These are phyloP conservation scores for Hypoxylon perforatum DNA, from an alignment of 495 filamentous ascomycete species.

Conservation along the genomic window DNA sequence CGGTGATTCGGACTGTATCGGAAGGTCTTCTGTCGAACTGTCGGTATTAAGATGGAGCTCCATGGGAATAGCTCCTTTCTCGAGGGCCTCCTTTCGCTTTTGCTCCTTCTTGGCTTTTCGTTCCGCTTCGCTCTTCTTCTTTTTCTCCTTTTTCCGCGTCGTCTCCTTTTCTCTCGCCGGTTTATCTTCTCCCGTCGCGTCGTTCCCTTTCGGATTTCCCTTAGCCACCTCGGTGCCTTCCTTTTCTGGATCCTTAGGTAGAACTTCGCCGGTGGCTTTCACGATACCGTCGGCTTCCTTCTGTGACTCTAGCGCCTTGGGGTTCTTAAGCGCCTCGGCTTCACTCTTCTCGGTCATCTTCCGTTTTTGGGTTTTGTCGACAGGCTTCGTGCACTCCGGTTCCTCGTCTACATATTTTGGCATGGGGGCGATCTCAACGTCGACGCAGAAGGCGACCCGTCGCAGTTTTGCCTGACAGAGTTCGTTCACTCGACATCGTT, in stretches of 20 bases:
- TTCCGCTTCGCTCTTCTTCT: constrained; percentile 89
- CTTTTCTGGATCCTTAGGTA: constrained; percentile 48
- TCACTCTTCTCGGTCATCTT: constrained; percentile 77
- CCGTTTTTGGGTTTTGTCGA: constrained; percentile 69
- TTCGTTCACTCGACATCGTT: constrained; percentile 81
- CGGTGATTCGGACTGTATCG: constrained; percentile 46
- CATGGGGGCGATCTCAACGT: constrained; percentile 89
- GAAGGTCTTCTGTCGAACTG: constrained; percentile 51
- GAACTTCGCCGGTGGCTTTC: constrained; percentile 56
- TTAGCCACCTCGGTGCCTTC: constrained; percentile 36
- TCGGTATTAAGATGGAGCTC: constrained; percentile 75
- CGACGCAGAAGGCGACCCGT: constrained; percentile 92
- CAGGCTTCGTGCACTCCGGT: constrained; percentile 43
- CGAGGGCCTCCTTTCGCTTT: constrained; percentile 79
- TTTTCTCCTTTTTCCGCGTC: constrained; percentile 85
- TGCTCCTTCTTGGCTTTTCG: constrained; percentile 87
- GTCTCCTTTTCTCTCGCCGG: constrained; percentile 58
- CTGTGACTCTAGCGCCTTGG: constrained; percentile 65
- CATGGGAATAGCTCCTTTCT: constrained; percentile 82
- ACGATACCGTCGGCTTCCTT: constrained; percentile 58
- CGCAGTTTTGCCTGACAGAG: constrained; percentile 83
- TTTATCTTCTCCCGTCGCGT: constrained; percentile 39
- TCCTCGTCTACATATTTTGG: constrained; percentile 65
- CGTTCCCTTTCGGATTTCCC: constrained; percentile 45
- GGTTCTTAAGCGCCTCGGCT: constrained; percentile 72